These are phyloP conservation scores for Anthostomella pinea DNA, from an alignment of 2,329 filamentous ascomycete species.

Conservation along the genomic window DNA sequence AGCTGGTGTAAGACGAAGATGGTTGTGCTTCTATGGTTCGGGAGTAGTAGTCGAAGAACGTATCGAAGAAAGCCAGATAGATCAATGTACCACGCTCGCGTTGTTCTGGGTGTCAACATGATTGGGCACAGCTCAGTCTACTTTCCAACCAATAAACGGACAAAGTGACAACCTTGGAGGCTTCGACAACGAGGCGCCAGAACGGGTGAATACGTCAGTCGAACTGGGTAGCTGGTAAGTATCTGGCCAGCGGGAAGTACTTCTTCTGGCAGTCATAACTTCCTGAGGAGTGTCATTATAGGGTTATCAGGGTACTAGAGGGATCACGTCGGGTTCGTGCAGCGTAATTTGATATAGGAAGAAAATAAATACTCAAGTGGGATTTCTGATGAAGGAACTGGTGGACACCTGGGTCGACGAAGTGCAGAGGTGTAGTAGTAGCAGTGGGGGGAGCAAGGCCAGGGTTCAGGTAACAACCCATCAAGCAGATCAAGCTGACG, in stretches of 20 bases:
- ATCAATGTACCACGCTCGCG: constrained; percentile 41
- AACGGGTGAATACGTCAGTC: constrained; percentile 37
- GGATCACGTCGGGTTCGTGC: constrained; percentile 38
- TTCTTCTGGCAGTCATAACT: constrained; percentile 39
- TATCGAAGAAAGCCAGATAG: constrained; percentile 27
- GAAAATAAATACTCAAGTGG: constrained; percentile 29
- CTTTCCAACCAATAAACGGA: constrained; percentile 41
- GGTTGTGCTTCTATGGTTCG: constrained; percentile 24
- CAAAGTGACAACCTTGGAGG: constrained; percentile 26
- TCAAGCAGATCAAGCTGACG: constrained; percentile 19
- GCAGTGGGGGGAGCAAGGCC: constrained; percentile 27
- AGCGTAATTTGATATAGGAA: constrained; percentile 27
- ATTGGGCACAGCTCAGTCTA: constrained; percentile 38
- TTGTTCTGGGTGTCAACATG: constrained; percentile 41
- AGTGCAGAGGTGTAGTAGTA: constrained; percentile 23
- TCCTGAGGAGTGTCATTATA: constrained; percentile 33
- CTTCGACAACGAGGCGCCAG: constrained; percentile 31
- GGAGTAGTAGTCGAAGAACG: constrained; percentile 32
- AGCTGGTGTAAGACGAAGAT: constrained; percentile 19
- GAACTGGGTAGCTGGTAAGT: constrained; percentile 36
- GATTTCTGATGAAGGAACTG: constrained; percentile 25
- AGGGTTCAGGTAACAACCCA: constrained; percentile 26
- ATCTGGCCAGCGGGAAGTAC: constrained; percentile 34
- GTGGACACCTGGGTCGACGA: constrained; percentile 25
- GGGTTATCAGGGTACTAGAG: constrained; percentile 32